Conservation (phyloP, 1,139 yeast species). For the Lodderomyces pseudojiufengensis region DNA sequence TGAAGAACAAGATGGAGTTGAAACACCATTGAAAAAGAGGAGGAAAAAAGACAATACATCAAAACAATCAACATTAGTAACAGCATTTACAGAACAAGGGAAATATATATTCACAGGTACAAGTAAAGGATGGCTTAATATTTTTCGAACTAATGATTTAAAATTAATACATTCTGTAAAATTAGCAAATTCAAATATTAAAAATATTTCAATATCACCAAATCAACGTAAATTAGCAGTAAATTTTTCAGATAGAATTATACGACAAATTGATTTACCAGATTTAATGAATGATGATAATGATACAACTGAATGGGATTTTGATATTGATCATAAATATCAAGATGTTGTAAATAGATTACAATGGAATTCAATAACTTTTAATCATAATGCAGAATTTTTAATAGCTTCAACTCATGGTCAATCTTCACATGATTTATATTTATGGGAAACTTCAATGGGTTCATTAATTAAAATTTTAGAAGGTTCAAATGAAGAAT, state of each 20-base stretch:
- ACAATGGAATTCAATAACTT: constrained; percentile 83
- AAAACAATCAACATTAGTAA: constrained; percentile 29
- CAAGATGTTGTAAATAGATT: constrained; percentile 87
- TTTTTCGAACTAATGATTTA: constrained; percentile 32
- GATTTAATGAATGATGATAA: constrained; percentile 33
- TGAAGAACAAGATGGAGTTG: constrained; percentile 15
- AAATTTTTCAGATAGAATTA: constrained; percentile 79
- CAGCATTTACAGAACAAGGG: constrained; percentile 42
- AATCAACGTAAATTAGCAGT: constrained; percentile 70
- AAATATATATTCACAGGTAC: constrained; percentile 68
- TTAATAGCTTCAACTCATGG: constrained; percentile 87
- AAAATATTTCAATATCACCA: constrained; percentile 61
- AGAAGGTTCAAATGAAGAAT: constrained; percentile 89
- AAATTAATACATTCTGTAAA: constrained; percentile 47
- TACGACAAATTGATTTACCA: constrained; percentile 64
- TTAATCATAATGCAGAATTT: constrained; percentile 79
- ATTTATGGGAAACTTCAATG: constrained; percentile 88
- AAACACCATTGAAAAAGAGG: constrained; percentile 16
- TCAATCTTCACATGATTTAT: constrained; percentile 79
- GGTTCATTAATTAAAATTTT: constrained; percentile 85
- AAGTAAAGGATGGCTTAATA: constrained; percentile 71
- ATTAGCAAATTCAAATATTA: constrained; percentile 67
- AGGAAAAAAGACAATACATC: constrained; percentile 13
- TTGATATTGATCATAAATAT: constrained; percentile 75
- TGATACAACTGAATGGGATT: constrained; percentile 42